Evolutionary conservation across 345 rosid species (phyloP).

Genomic region (Ceriops tagal): DNA sequence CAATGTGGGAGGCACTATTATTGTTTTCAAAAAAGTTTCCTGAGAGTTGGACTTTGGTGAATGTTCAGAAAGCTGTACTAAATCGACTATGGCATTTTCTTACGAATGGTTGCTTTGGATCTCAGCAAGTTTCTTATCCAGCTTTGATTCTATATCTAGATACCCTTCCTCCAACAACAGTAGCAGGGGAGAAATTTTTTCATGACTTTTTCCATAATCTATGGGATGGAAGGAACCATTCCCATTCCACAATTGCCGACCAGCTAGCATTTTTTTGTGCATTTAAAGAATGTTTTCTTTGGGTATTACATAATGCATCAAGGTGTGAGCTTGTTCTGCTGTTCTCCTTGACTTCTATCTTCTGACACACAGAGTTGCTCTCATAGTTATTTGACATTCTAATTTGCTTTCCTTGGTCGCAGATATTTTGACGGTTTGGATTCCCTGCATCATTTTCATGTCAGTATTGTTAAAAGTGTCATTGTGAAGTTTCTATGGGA

Average conservation of each 20-base stretch:
- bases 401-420: slow-evolving; percentile 8
- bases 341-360: slow-evolving; percentile 3
- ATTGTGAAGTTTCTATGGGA: slow-evolving; percentile 77
- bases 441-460: slow-evolving; percentile 45
- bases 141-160: slow-evolving; percentile 72
- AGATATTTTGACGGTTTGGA: slow-evolving; percentile 56
- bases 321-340: slow-evolving; percentile 37
- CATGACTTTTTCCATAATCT: slow-evolving; percentile 66
- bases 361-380: slow-evolving; percentile 11
- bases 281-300: slow-evolving; percentile 74
- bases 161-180: slow-evolving; percentile 52
- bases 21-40: slow-evolving; percentile 75
- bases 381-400: slow-evolving; percentile 4
- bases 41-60: slow-evolving; percentile 61
- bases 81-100: slow-evolving; percentile 76
- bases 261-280: slow-evolving; percentile 56
- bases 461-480: slow-evolving; percentile 51
- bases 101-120: slow-evolving; percentile 80
- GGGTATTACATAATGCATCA: slow-evolving; percentile 73
- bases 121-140: slow-evolving; percentile 87
- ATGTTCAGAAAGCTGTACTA: slow-evolving; percentile 62
- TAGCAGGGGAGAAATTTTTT: slow-evolving; percentile 63
- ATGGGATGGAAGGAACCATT: slow-evolving; percentile 71
- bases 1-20: slow-evolving; percentile 90
- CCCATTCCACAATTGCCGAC: slow-evolving; percentile 48